A percentile compares a stretch with the other conserved stretches of the same genome.
Conservation (phyloP, 2,329 filamentous ascomycete genomes). For the Calonectria pauciramosa region DNA sequence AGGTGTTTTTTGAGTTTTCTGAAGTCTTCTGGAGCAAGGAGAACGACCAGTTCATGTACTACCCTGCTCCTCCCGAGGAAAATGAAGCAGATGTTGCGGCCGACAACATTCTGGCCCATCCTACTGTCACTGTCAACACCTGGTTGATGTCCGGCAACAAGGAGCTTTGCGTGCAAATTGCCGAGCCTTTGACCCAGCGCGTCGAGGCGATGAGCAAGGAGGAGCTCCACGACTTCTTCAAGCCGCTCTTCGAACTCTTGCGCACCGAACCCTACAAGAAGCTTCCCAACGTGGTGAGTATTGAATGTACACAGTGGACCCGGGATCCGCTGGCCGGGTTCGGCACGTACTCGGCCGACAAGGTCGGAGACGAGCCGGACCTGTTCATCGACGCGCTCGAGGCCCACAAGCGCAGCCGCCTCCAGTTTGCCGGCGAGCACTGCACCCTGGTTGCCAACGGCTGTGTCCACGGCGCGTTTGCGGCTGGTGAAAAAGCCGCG, state of each 20-base stretch:
- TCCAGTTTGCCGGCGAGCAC: constrained; percentile 27
- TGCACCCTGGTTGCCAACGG: constrained; percentile 22
- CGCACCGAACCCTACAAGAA: constrained; percentile 28
- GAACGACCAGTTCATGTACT: constrained; percentile 27
- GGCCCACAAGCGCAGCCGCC: constrained; percentile 7
- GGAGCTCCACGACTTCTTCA: constrained; percentile 22
- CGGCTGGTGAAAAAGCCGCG: constrained; percentile 21
- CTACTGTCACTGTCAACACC: constrained; percentile 22
- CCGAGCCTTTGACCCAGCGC: constrained; percentile 21
- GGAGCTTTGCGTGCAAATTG: constrained; percentile 24
- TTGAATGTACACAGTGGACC: constrained; percentile 24
- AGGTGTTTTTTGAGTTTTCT: constrained; percentile 28
- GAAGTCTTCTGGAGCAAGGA: constrained; percentile 30
- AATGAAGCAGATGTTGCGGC: not conserved
- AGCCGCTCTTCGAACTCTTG: constrained; percentile 23
- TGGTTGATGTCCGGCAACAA: constrained; percentile 25
- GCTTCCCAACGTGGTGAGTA: constrained; percentile 14
- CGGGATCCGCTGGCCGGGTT: constrained; percentile 24
- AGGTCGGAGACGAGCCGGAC: constrained; percentile 23
- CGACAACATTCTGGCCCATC: constrained; percentile 22
- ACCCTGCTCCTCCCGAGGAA: constrained; percentile 16
- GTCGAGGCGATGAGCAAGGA: constrained; percentile 22
- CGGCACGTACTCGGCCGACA: constrained; percentile 26
- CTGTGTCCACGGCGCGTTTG: constrained; percentile 26
- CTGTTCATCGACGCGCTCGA: constrained; percentile 20